Base-by-base conservation (phyloP, 116 monocot genomes). In the Cymodocea nodosa region DNA sequence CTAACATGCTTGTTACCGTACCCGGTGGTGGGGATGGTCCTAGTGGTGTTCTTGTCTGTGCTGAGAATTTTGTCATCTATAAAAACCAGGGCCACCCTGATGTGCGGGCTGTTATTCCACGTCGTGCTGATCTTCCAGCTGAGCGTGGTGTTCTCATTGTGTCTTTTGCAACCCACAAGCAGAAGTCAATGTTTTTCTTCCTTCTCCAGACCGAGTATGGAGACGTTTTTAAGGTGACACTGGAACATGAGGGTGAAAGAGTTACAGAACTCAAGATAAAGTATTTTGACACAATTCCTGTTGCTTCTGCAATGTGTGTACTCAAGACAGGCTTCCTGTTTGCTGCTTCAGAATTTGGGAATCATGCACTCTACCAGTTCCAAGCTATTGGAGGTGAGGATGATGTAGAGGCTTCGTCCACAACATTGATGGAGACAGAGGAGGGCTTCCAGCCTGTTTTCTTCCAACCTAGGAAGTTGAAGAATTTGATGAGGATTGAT, bases 361-460 rank as follows among this genome's bases (percentile, higher is more conserved):
- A 95, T 67, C 95, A 95, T 66, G 77, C 81, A 0, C 74, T 95
- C 18, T 95, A 95, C 71, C 90, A 90, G 76, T 95, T 95, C 68
- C 86, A 79, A 78, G 83, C 85, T 15, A 95, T 95, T 65, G 95
- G 95, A 0, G 87, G 87, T 6, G 90, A 79, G 22, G 90, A 83
- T 8, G 95, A 95, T 64, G 90, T 95, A n/a, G 95, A 95, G 75
- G 87, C 95, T 2, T 90, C 95, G 0, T 95, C 95, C 0, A 75
- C 78, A 0, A 95, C 83, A 3, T 51, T 95, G 55, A 95, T 90
- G 90, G 95, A 95, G 71, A 95, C 87, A 8, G 95, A 95, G 17
- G 95, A 95, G 70, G 95, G 90, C 2, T 95, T 95, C 59, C 90
- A 90, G 72, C 95, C 95, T 5, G 90, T 95, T 9, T 95, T 90